Evolutionary conservation across 1,139 yeast genomes (phyloP), one percentile per base, ranked within the genome.

Genomic region (Nakaseomyces nivariensis): DNA sequence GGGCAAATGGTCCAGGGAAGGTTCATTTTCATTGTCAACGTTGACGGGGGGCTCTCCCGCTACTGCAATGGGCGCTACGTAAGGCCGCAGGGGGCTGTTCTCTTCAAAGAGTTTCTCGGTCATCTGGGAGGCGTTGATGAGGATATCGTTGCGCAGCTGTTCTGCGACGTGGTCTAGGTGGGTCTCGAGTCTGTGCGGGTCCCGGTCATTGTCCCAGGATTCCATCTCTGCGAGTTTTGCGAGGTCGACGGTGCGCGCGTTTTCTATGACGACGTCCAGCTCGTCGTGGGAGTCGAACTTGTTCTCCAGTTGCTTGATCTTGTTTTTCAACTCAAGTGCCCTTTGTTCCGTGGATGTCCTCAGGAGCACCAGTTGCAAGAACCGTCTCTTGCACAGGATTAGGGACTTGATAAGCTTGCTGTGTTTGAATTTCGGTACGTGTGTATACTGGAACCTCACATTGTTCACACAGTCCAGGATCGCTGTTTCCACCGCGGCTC

Each of bases 311-410:
- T 75, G 77, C 7, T 63, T 60, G 10, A 82, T 74, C 55, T 79
- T 81, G 4, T 50, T 45, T 1, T 8, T 29, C 10, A 29, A 17
- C 22, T 17, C 22, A 17, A 17, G 22, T 17, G 22, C 22, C 22
- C 22, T 17, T 17, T 17, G 22, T 17, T 17, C 22, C 22, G 22
- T 17, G 22, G 22, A 17, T 17, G 22, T 17, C 22, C 22, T 17
- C 72, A 54, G 67, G 56, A 54, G 69, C 62, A 63, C 76, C 75
- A 50, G 58, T 17, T 79, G 60, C 26, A 82, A 55, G 31, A 81
- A 59, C 56, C 80, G 77, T 48, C 87, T 66, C 57, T 82, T 82
- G 29, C 85, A 82, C 33, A 84, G 68, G 24, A 66, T 63, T 48
- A 70, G 50, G 0, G 72, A 67, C 52, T 69, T 69, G 34, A 62